Evolutionary conservation across 1,284 basidiomycete genomes (phyloP), one percentile per base, ranked within the genome.

Genomic region (Melanopsichium pennsylvanicum): DNA sequence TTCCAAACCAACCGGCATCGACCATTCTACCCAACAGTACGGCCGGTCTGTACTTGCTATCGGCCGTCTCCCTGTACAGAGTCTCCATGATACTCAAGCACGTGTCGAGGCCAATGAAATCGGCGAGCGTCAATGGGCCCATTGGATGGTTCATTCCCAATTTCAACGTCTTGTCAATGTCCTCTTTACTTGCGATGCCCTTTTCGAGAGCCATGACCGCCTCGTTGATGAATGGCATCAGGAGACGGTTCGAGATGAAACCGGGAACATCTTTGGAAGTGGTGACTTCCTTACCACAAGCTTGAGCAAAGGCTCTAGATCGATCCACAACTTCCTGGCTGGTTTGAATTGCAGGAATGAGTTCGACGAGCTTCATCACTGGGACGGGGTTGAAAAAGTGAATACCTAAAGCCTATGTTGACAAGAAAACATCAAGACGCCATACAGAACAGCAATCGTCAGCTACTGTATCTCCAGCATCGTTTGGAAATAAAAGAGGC

Each of bases 111-210:
- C 93, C 93, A 70, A 96, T 95, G 82, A 91, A 92, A 74, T 79
- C 77, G 6, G 82, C 81, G 21, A 82, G 58, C 8, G 52, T 59
- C 13, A 82, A 58, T 2, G 80, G 80, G 13, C 94, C 94, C 92
- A 96, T 96, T 1, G 93, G 93, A 78, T 97, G 93, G 62, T 89
- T 90, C 92, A 96, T 97, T 40, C 94, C 95, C 15, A 96, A 84
- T 75, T 88, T 89, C 50, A 97, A 86, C 0, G 92, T 96, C 70
- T 89, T 92, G 83, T 97, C 95, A 67, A 97, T 97, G 80, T 97
- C 93, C 56, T 97, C 93, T 36, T 90, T 87, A 2, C 91, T 91
- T 1, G 93, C 94, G 19, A 90, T 87, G 6, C 93, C 93, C 87
- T 92, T 90, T 82, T 96, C 93, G 4, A 96, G 85, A 64, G 89